Evolutionary conservation across 2,329 filamentous ascomycete species (phyloP), one percentile per base, ranked within the genome.

Genomic region (Xylaria sp.): DNA sequence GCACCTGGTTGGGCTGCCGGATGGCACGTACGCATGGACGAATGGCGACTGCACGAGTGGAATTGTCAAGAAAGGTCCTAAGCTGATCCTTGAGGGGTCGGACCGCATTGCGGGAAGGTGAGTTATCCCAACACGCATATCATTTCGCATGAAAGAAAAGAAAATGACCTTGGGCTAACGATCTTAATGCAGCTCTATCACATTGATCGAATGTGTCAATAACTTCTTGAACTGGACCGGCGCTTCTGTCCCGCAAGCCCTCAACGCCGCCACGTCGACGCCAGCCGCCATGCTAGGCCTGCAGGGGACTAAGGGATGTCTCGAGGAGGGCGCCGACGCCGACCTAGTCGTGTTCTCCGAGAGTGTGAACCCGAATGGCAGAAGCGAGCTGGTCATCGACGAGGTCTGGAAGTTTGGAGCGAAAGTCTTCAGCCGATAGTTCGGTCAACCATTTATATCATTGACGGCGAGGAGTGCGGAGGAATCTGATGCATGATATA

Each of bases 11-110:
- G 93, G 93, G 0, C 81, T 96, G 55, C 90, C 90, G 0, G 93
- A 97, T 70, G 93, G 93, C 3, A 83, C 86, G 2, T 96, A 97
- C 73, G 85, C 89, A 64, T 96, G 92, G 92, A 93, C 88, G 4
- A 96, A 97, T 69, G 86, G 86, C 6, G 83, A 85, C 58, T 77
- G 78, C 25, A 81, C 81, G 46, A 83, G 83, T 65, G 81, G 78
- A 35, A 87, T 90, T 66, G 76, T 90, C 62, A 94, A 94, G 78
- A 85, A 84, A 52, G 92, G 93, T 0, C 80, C 87, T 0, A 83
- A 89, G 57, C 77, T 97, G 35, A 87, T 90, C 3, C 81, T 96
- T 0, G 90, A 96, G 73, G 91, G 90, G 13, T 92, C 90, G 0
- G 85, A 90, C 29, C 90, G 86, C 60, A 92, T 96, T 72, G 92